Evolutionary conservation across 2,329 filamentous ascomycete species (phyloP).

Genomic region (Gyromitra esculenta): DNA sequence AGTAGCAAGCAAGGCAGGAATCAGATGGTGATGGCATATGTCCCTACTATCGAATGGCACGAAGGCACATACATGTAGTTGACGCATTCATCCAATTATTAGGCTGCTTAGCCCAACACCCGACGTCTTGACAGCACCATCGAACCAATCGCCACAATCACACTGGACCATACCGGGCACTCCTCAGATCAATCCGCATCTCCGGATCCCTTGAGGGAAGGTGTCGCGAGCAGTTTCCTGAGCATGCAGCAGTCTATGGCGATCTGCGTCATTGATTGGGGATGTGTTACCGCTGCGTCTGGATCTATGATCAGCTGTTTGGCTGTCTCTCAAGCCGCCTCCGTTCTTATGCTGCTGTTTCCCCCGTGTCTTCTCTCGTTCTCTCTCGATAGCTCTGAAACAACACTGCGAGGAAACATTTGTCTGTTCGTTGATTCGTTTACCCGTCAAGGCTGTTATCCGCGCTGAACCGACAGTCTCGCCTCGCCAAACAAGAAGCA

Average conservation of each 20-base stretch:
- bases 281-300: not conserved
- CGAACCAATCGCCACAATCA: not conserved
- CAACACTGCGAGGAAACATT: not conserved
- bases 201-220: not conserved
- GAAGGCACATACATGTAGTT: not conserved
- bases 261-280: slow-evolving; percentile 20
- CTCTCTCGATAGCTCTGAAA: not conserved
- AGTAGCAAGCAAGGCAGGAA: not conserved
- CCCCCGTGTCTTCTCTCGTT: not conserved
- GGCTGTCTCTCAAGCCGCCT: not conserved
- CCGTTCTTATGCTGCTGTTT: not conserved
- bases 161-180: not conserved
- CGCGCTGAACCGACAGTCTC: too few species aligned
- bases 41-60: too few species aligned
- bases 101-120: not conserved
- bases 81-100: not conserved
- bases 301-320: slow-evolving; percentile 16
- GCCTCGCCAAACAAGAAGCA: too few species aligned
- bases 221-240: not conserved
- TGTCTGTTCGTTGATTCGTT: not conserved
- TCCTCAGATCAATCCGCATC: not conserved
- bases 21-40: not conserved
- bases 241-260: not conserved
- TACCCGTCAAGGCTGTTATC: not conserved
- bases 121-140: not conserved